These are phyloP conservation scores for Hemisphaericaspora lyxosophila DNA, from an alignment of 1,139 yeast genomes.

Conservation along the genomic window DNA sequence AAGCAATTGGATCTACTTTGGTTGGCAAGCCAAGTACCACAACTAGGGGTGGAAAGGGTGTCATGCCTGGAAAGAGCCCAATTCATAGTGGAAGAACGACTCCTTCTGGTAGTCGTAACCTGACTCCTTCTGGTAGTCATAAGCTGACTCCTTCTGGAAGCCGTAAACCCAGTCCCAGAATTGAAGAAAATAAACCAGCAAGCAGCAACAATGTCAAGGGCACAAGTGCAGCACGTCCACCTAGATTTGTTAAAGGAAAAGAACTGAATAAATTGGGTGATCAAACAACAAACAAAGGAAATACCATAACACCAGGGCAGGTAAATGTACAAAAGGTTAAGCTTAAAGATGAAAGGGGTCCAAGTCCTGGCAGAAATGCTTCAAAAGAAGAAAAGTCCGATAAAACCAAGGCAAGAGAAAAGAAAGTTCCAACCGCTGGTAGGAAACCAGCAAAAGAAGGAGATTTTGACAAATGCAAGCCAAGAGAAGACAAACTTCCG, in stretches of 20 bases:
- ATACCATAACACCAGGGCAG: too few species aligned
- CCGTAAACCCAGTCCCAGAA: neutral
- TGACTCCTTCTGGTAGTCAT: slow-evolving; percentile 1
- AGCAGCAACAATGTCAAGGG: too few species aligned
- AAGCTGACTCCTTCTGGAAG: too few species aligned
- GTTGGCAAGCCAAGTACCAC: slow-evolving; percentile 6
- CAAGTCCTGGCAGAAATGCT: neutral
- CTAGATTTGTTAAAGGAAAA: too few species aligned
- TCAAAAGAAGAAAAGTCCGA: neutral
- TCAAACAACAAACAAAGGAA: too few species aligned
- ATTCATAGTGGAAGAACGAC: slow-evolving; percentile 5
- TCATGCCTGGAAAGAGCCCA: neutral
- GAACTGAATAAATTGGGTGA: too few species aligned
- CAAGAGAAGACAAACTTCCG: neutral
- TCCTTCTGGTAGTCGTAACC: slow-evolving; percentile 1
- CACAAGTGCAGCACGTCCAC: too few species aligned
- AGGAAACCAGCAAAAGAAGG: slow-evolving; percentile 1
- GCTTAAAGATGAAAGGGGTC: neutral
- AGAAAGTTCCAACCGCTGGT: too few species aligned
- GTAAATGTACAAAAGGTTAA: neutral
- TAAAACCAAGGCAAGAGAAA: neutral
- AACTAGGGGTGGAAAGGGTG: neutral
- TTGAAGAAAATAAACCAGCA: neutral
- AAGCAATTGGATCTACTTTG: slow-evolving; percentile 38
- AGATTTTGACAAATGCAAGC: neutral